Evolutionary conservation across 2,329 filamentous ascomycete species (phyloP), one percentile per base, ranked within the genome.

Genomic region (Aplosporella prunicola): DNA sequence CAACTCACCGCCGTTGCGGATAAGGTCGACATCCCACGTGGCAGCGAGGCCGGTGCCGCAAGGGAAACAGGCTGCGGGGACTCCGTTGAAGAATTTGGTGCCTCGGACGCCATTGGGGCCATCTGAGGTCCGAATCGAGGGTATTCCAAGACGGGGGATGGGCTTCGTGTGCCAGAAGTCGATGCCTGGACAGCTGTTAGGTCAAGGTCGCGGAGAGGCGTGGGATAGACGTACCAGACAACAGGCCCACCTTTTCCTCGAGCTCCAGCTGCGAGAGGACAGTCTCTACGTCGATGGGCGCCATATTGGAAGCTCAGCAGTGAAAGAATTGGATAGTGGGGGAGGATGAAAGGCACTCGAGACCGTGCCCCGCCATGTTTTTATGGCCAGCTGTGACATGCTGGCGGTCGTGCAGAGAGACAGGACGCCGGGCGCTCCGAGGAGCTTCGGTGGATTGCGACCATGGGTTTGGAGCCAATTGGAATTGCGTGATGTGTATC

Each of bases 21-120:
- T 67, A 7, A 87, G 64, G 5, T 76, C 67, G 27, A 72, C 74
- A 51, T 88, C 81, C 79, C 80, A 89, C 16, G 82, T 85, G 24
- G 82, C 78, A 13, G 56, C 56, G 8, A 88, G 68, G 0, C 80
- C 83, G 42, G 84, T 78, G 35, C 79, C 80, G 45, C 80, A 85
- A 7, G 83, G 83, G 45, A 88, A 82, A 38, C 85, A 75, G 14
- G 82, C 82, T 20, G 82, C 82, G 40, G 62, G 57, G 13, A 62
- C 67, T 35, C 78, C 75, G 46, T 76, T 73, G 55, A 80, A 78
- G 64, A 81, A 82, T 32, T 69, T 71, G 18, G 51, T 57, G 15
- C 78, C 78, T 43, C 79, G 68, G 25, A 79, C 71, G 27, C 79
- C 79, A 50, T 82, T 82, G 24, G 80, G 79, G 0, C 79, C 79